Evolutionary conservation across 2,329 filamentous ascomycete species (phyloP), one percentile per base, ranked within the genome.

Genomic region (Lachnellula subtilissima): DNA sequence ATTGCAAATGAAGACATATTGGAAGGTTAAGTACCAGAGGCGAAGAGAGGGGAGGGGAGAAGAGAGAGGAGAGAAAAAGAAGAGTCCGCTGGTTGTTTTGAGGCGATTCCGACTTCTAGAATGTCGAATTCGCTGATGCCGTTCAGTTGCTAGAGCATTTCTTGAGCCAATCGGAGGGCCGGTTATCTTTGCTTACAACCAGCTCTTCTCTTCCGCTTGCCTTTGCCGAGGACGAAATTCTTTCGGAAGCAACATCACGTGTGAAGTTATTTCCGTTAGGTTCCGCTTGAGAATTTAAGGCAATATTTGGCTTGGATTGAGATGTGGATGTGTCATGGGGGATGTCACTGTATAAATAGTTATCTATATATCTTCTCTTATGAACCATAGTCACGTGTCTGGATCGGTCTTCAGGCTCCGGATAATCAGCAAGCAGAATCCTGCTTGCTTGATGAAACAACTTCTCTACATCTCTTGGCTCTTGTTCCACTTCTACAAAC

Each of bases 1-100:
- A 84, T 75, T 71, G 81, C 81, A 77, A 85, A 83, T 75, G 81
- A 81, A 72, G 82, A 83, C 74, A 83, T 81, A 76, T 81, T 85
- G 67, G 50, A 58, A 35, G 11, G 46, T 28, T 48, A 40, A 53
- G 48, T 42, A 50, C 49, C 55, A 51, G 48, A 39, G 25, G n/a
- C 35, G 52, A 55, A 59, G 59, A 53, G 58, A 56, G 59, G 61
- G 61, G 53, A 25, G 15, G 17, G 17, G 23, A 39, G 4, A 52
- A 54, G 52, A 56, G 19, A 49, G 28, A 37, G n/a, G 49, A 25
- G 25, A 42, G 15, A 22, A 11, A 32, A 32, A 12, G 2, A 32
- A 32, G 9, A 32, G 9, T 32, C 1, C 3, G 9, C 28, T 32
- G 28, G 28, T 5, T 55, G 39, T 50, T 54, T 52, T 53, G 50